Conservation (phyloP, 768 basidiomycete species). For the Exidia glandulosa region DNA sequence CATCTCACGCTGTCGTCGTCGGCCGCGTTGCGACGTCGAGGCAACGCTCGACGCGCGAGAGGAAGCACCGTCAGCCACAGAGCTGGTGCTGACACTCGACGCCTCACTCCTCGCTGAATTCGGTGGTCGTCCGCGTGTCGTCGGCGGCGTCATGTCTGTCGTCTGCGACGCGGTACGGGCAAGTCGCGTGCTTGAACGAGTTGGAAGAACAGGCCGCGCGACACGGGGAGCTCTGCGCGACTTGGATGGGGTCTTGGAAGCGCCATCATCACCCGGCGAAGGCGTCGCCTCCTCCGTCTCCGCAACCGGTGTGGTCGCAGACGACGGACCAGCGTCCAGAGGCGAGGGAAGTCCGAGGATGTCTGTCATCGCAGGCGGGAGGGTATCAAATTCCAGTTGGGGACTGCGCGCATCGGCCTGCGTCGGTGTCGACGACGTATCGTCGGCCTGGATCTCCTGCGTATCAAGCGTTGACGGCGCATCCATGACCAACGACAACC, state of each 20-base stretch:
- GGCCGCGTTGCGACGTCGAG: background rate
- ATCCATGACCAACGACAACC: too few relatives aligned
- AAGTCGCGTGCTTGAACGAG: background rate
- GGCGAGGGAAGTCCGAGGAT: background rate
- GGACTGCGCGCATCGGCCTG: background rate
- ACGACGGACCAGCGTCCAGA: too few relatives aligned
- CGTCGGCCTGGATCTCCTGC: too few relatives aligned
- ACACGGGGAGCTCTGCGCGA: too few relatives aligned
- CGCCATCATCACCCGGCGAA: background rate
- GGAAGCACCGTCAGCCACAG: too few relatives aligned
- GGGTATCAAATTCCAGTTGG: background rate
- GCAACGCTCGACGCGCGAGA: background rate
- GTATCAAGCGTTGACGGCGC: too few relatives aligned
- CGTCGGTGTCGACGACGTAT: too few relatives aligned
- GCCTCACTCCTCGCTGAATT: background rate
- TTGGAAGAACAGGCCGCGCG: background rate
- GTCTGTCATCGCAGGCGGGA: background rate
- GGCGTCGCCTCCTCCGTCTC: background rate
- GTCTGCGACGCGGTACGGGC: background rate
- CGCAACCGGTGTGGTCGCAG: background rate
- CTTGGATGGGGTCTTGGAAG: background rate
- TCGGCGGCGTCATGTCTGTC: background rate
- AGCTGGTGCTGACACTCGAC: background rate
- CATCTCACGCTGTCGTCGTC: background rate
- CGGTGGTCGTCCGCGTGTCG: background rate